Evolutionary conservation across 139 green algal species (phyloP).

Genomic region (Chlorella sp.): DNA sequence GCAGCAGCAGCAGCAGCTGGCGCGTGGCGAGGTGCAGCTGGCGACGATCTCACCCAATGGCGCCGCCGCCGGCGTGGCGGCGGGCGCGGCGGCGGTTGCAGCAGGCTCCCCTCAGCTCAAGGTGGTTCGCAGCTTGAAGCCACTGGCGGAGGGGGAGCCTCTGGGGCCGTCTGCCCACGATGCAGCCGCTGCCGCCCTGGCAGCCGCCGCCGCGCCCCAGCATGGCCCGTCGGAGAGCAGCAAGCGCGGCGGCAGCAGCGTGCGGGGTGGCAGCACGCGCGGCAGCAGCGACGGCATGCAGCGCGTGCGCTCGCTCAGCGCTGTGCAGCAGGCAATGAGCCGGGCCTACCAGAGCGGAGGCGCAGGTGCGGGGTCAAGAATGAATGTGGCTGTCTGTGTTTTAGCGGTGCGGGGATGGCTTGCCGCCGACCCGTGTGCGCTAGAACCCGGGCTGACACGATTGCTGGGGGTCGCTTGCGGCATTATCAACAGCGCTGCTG

Average conservation of each 20-base stretch:
- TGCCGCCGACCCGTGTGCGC: too few species aligned
- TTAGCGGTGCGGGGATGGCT: too few species aligned
- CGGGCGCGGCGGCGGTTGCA: not conserved
- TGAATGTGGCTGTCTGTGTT: too few species aligned
- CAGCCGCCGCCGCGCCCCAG: not conserved
- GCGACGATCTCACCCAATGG: too few species aligned
- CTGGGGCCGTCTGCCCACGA: too few species aligned
- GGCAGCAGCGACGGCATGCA: not conserved
- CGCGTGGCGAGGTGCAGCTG: not conserved
- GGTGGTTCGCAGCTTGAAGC: not conserved
- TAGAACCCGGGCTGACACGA: too few species aligned
- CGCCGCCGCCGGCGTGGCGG: not conserved
- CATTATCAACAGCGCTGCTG: too few species aligned
- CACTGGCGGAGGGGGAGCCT: not conserved
- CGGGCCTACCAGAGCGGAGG: not conserved
- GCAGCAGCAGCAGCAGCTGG: constrained; percentile 3
- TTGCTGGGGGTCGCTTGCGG: too few species aligned
- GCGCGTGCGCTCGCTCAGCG: not conserved
- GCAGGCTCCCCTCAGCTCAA: too few species aligned
- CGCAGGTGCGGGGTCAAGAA: not conserved
- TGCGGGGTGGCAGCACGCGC: not conserved
- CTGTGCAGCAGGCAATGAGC: constrained; percentile 6
- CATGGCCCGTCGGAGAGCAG: not conserved
- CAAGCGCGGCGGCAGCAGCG: not conserved
- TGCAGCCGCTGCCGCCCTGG: not conserved